phyloP scores from a whole-genome alignment of 225 moss, liverwort and hornwort genomes.

The Lunularia cruciata region DNA sequence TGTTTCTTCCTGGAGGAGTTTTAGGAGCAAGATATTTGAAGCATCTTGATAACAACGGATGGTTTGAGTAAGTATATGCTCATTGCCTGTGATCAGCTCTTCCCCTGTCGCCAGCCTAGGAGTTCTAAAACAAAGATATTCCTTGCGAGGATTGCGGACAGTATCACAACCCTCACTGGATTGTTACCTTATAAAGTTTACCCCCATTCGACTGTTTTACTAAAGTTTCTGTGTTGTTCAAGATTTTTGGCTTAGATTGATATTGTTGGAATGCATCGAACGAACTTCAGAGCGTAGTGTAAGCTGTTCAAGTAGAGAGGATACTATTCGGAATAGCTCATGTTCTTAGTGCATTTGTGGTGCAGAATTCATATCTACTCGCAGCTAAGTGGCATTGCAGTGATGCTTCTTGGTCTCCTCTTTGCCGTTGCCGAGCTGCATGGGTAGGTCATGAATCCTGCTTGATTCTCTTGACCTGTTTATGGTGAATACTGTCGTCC shows the following conservation, averaged over 20 bases:
- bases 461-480: neutral
- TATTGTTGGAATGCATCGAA: too few relatives aligned
- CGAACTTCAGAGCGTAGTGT: too few relatives aligned
- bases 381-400: slow-evolving; percentile 74
- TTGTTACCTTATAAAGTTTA: too few relatives aligned
- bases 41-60: slow-evolving; percentile 81
- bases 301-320: neutral
- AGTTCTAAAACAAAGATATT: too few relatives aligned
- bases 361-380: slow-evolving; percentile 79
- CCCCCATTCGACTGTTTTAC: too few relatives aligned
- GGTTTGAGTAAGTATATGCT: slow-evolving; percentile 59
- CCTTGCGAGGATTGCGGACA: too few relatives aligned
- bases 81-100: too few relatives aligned
- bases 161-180: too few relatives aligned
- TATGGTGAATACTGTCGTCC: too few relatives aligned
- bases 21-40: slow-evolving; percentile 92
- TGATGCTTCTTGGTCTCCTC: slow-evolving; percentile 82
- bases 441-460: slow-evolving; percentile 38
- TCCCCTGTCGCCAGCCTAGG: too few relatives aligned
- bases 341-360: slow-evolving; percentile 6
- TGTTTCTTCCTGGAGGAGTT: slow-evolving; percentile 85
- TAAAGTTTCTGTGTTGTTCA: neutral
- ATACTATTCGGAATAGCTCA: neutral
- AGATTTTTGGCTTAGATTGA: neutral
- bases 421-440: slow-evolving; percentile 89